A percentile compares a stretch with the other conserved stretches of the same genome.
phyloP scores from a whole-genome alignment of 768 basidiomycete species.

The Clitopilus hobsonii region DNA sequence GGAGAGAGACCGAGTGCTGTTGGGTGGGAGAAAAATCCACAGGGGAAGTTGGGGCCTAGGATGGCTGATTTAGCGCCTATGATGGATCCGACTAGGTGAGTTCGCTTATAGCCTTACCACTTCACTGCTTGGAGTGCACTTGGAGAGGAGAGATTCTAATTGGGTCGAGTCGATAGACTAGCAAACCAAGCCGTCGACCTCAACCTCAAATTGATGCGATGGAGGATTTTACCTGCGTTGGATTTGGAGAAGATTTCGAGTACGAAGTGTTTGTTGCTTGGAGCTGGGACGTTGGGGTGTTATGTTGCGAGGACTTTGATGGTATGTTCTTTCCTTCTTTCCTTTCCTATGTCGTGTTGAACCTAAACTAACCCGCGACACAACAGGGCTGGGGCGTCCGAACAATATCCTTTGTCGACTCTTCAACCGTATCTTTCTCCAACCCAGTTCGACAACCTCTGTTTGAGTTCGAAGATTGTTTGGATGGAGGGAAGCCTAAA shows the following conservation, averaged over 20 bases:
- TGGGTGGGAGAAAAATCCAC: slow-evolving; percentile 93
- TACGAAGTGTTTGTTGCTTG: slow-evolving; percentile 81
- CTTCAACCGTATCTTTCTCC: slow-evolving; percentile 87
- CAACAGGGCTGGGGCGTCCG: slow-evolving; percentile 91
- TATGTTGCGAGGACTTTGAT: slow-evolving; percentile 91
- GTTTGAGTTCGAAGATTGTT: slow-evolving; percentile 92
- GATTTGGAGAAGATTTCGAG: slow-evolving; percentile 82
- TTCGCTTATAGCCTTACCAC: too few species aligned
- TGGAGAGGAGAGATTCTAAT: too few species aligned
- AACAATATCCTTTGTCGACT: slow-evolving; percentile 91
- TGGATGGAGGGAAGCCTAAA: slow-evolving; percentile 91
- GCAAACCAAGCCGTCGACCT: slow-evolving; percentile 97
- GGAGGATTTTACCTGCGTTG: slow-evolving; percentile 89
- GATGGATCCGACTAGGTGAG: slow-evolving; percentile 84
- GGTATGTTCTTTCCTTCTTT: too few species aligned
- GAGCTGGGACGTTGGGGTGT: slow-evolving; percentile 95
- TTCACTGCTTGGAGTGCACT: too few species aligned
- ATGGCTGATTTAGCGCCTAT: slow-evolving; percentile 89
- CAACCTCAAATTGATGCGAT: slow-evolving; percentile 96
- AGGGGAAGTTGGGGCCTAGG: slow-evolving; percentile 83
- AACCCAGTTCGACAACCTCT: slow-evolving; percentile 97
- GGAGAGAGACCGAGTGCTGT: slow-evolving; percentile 56
- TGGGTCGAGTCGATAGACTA: slow-evolving; percentile 43
- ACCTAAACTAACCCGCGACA: neutral
- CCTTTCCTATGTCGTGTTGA: too few species aligned